Conservation (phyloP, 768 basidiomycete genomes). For the Sarcomyxa edulis region DNA sequence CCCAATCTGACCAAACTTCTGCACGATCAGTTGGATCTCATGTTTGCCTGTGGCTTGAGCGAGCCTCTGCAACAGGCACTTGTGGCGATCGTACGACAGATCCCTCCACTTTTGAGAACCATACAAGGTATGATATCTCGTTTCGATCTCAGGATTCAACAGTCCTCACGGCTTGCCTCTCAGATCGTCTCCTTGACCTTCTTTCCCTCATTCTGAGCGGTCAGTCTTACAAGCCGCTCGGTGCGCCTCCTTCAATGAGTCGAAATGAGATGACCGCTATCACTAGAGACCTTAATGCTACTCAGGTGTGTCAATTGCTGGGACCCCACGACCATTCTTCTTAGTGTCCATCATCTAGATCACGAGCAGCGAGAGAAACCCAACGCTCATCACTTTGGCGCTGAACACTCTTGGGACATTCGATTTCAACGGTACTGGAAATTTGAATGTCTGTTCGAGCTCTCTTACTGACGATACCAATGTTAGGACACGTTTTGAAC, state of each 20-base stretch:
- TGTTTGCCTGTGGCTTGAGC: conserved; percentile 92
- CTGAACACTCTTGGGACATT: conserved; percentile 84
- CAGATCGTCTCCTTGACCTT: conserved; percentile 87
- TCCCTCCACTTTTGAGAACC: conserved; percentile 84
- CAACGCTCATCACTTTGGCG: conserved; percentile 75
- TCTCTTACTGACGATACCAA: conserved; percentile 2
- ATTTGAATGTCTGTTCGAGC: not conserved
- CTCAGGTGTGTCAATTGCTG: conserved; percentile 32
- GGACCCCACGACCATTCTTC: conserved; percentile 1
- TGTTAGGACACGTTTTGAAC: conserved; percentile 82
- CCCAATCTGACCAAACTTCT: conserved; percentile 93
- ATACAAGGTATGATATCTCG: conserved; percentile 69
- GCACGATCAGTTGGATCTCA: conserved; percentile 94
- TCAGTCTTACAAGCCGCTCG: conserved; percentile 82
- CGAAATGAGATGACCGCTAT: conserved; percentile 45
- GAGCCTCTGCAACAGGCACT: conserved; percentile 85
- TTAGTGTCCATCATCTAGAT: conserved; percentile 20
- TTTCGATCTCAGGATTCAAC: not conserved
- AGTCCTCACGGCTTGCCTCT: not conserved
- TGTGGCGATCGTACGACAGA: conserved; percentile 76
- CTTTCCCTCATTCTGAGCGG: conserved; percentile 78
- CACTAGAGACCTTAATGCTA: conserved; percentile 45
- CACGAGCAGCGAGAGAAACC: conserved; percentile 50
- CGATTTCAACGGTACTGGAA: conserved; percentile 84
- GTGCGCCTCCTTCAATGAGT: conserved; percentile 65